Evolutionary conservation across 352 stramenopile species (phyloP), one percentile per base, ranked within the genome.

Genomic region (Phytophthora sojae): DNA sequence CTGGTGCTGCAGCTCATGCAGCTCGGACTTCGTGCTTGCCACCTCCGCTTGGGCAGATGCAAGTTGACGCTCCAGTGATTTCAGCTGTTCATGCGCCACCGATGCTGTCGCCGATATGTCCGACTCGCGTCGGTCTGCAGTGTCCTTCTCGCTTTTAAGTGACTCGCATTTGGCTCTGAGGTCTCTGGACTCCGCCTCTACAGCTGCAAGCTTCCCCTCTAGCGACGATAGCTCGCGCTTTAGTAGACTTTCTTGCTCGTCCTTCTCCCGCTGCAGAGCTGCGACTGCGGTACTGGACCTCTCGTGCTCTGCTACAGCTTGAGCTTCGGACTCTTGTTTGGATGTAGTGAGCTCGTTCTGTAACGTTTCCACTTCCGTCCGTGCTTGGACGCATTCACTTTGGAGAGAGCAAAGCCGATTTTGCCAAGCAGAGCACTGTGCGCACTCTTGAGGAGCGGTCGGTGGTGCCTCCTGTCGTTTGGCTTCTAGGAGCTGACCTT

Each of bases 1-100:
- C 29, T 83, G 65, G 2, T 82, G 67, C 29, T 86, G 75, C 14
- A 83, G 54, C 8, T 76, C 65, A 35, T 29, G 35, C 12, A 79
- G 53, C 19, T 82, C 75, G 11, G 25, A 29, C 56, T 81, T 82
- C 3, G 79, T 53, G 23, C 12, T 71, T 5, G 37, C 5, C 5
- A 71, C 30, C 45, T 79, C 60, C 12, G 52, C 39, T 70, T 74
- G 61, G 1, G 65, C 57, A 19, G 53, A 29, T 57, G 49, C 37
- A 29, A 73, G 47, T 54, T 76, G 57, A 3, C 37, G 57, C 45
- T 73, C 57, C 11, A 79, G 49, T 29, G 19, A 9, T 39, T 78
- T 60, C 7, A 72, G 2, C 61, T 76, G 57, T 11, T 74, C 44
- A 50, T 62, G 53, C 6, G 15, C 19, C 42, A 39, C 37, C 21